These are phyloP conservation scores for Kluyveromyces dobzhanskii DNA, from an alignment of 805 yeast species.

Conservation along the genomic window DNA sequence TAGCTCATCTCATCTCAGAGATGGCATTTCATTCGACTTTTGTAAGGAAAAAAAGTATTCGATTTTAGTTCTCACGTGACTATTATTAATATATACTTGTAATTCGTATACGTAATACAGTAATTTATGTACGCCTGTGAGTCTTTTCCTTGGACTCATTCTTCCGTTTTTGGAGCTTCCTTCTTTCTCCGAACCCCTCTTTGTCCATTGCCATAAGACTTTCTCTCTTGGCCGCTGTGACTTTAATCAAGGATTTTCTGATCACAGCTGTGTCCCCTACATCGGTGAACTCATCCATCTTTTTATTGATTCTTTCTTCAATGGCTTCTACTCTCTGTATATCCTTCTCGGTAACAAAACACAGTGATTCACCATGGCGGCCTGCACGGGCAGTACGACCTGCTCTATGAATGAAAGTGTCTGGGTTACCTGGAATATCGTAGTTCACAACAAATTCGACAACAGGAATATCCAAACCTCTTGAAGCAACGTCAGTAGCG, in stretches of 20 bases:
- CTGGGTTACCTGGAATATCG: constrained; percentile 93
- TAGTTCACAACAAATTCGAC: constrained; percentile 86
- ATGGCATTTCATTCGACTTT: too few species aligned
- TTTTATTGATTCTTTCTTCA: constrained; percentile 72
- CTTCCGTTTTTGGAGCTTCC: constrained; percentile 39
- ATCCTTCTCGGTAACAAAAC: constrained; percentile 81
- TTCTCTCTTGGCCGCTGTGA: constrained; percentile 81
- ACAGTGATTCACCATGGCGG: constrained; percentile 71
- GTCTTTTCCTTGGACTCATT: constrained; percentile 21
- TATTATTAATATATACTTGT: too few species aligned
- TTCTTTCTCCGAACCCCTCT: constrained; percentile 77
- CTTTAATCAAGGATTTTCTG: constrained; percentile 56
- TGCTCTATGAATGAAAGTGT: constrained; percentile 91
- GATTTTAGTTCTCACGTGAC: too few species aligned
- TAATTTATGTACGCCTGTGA: constrained; percentile 6
- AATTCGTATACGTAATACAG: too few species aligned
- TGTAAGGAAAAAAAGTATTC: too few species aligned
- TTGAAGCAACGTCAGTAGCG: constrained; percentile 95
- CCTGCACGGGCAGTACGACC: constrained; percentile 99
- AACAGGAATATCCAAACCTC: constrained; percentile 94
- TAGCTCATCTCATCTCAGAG: too few species aligned
- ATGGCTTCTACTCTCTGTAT: constrained; percentile 73
- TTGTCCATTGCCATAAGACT: constrained; percentile 90
- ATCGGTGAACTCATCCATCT: constrained; percentile 66
- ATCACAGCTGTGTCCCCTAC: constrained; percentile 74